Base-by-base conservation (phyloP, 2,329 filamentous ascomycete species). In the Nannizzia gypsea region DNA sequence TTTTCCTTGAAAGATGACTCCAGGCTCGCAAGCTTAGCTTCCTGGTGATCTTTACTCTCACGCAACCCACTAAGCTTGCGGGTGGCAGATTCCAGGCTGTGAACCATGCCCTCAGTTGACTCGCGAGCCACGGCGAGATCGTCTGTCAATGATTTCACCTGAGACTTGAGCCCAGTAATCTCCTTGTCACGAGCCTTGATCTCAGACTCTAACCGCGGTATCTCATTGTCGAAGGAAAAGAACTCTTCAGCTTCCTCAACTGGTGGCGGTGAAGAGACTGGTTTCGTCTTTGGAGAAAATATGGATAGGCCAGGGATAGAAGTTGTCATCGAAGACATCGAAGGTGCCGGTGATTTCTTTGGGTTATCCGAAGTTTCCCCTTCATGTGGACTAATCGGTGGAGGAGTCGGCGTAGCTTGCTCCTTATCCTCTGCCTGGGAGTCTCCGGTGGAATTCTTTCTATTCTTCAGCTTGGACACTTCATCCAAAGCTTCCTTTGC, bases 171-270 rank as follows among this genome's bases (percentile, higher is more conserved):
- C 52, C 79, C 81, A 58, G 84, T 81, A 40, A 93, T 83, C 71
- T 92, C 85, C 46, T 83, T 81, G 9, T 85, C 77, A 67, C 87
- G 88, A 60, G 85, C 81, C 57, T 84, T 80, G 2, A 93, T 72
- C 65, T 93, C 87, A 1, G 82, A 80, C 67, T 95, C 87, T n/a
- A 96, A 75, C 59, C 88, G 83, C 2, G 89, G 88, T 13, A 95
- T 79, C 73, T 97, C 92, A 57, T 87, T 86, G 61, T 97, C 91
- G 66, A 90, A 95, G 0, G 90, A 96, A 74, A 96, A 96, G 73
- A 96, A 87, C 56, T 95, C 89, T 64, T 91, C 88, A 24, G 73
- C 71, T 15, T 72, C 71, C 48, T 64, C 60, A 11, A 50, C 57
- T 3, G 62, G 63, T 6, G 69, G 66, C n/a, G 67, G 64, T 11